phyloP scores from a whole-genome alignment of 1,284 basidiomycete genomes.

The Phaffia rhodozyma region DNA sequence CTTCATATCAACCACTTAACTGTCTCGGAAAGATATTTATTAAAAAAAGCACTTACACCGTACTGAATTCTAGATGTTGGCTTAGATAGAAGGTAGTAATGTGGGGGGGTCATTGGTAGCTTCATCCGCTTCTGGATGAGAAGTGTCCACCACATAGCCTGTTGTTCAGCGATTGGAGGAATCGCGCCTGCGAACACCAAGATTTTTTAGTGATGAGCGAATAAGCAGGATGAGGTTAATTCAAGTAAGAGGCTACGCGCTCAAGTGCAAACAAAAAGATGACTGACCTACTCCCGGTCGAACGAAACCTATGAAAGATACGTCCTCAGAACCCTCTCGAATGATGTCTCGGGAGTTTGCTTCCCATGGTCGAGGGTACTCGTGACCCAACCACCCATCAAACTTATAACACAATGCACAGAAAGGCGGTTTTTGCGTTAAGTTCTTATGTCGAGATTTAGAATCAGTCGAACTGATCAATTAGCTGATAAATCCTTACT shows the following conservation, averaged over 20 bases:
- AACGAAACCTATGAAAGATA: conserved; percentile 53
- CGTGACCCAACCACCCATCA: conserved; percentile 40
- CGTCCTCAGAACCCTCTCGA: conserved; percentile 40
- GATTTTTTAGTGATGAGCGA: no score
- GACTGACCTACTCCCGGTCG: conserved; percentile 47
- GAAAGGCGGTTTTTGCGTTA: not conserved
- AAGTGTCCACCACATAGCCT: conserved; percentile 50
- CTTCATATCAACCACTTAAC: not conserved
- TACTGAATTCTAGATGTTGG: conserved; percentile 49
- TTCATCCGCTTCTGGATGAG: conserved; percentile 41
- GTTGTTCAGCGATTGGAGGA: conserved; percentile 55
- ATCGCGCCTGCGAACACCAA: conserved; percentile 42
- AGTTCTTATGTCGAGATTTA: no score
- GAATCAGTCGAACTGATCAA: not conserved
- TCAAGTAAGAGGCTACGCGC: not conserved
- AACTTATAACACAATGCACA: conserved; percentile 36
- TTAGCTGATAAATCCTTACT: conserved; percentile 6
- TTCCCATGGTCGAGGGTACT: conserved; percentile 44
- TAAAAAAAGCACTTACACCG: conserved; percentile 43
- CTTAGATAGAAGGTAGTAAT: conserved; percentile 49
- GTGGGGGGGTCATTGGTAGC: conserved; percentile 41
- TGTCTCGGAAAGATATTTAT: conserved; percentile 24
- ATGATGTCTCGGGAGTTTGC: conserved; percentile 47
- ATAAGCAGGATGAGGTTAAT: not conserved
- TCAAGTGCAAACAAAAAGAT: no score